phyloP scores from a whole-genome alignment of 2,329 filamentous ascomycete genomes.

The Phialocephala subalpina region DNA sequence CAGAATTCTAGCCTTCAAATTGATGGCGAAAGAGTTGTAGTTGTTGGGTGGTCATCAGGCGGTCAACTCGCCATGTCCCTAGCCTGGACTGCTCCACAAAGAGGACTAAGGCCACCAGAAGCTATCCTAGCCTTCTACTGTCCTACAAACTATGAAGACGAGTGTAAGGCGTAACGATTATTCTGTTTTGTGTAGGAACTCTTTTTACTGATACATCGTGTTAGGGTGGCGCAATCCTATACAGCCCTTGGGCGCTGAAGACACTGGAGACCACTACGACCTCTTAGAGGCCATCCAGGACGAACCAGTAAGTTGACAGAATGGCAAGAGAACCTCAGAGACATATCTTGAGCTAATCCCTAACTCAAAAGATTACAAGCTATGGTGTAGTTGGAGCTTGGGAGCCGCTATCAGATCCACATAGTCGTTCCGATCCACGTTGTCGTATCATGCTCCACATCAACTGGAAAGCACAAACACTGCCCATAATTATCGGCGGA shows the following conservation, averaged over 20 bases:
- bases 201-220: slow-evolving; percentile 12
- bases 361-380: slow-evolving; percentile 24
- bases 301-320: slow-evolving; percentile 1
- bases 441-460: slow-evolving; percentile 50
- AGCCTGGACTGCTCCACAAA: slow-evolving; percentile 46
- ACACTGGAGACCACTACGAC: slow-evolving; percentile 3
- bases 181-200: not conserved
- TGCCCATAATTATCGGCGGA: slow-evolving; percentile 47
- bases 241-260: slow-evolving; percentile 8
- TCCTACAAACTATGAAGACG: slow-evolving; percentile 50
- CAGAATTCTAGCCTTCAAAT: slow-evolving; percentile 27
- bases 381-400: slow-evolving; percentile 18
- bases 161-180: slow-evolving; percentile 26
- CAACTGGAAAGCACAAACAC: slow-evolving; percentile 50
- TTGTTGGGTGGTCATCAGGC: slow-evolving; percentile 58
- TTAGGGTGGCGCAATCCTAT: slow-evolving; percentile 29
- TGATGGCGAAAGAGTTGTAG: slow-evolving; percentile 46
- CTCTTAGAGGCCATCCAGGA: slow-evolving; percentile 11
- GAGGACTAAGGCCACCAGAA: slow-evolving; percentile 47
- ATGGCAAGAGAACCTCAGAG: not conserved
- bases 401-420: slow-evolving; percentile 11
- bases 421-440: slow-evolving; percentile 45
- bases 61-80: slow-evolving; percentile 55
- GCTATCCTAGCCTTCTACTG: slow-evolving; percentile 56
- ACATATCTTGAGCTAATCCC: no score